Evolutionary conservation across 176 grass and related monocot genomes (phyloP).

Genomic region (Triticum monococcum): DNA sequence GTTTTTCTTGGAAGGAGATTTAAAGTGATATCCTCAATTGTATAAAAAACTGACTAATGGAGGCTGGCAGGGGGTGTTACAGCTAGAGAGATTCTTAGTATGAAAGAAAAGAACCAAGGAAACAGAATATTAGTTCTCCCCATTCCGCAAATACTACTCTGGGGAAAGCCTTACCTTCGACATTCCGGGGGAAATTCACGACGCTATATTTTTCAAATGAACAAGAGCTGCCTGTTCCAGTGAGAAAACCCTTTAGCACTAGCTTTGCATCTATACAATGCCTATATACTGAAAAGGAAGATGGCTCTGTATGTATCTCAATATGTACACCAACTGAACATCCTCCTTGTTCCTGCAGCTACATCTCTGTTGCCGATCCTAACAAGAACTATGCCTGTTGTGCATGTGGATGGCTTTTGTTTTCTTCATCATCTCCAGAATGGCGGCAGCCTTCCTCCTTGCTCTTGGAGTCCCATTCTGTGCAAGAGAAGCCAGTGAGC

Average conservation of each 20-base stretch:
- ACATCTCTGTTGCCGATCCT: slow-evolving; percentile 20
- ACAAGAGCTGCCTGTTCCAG: neutral
- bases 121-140: neutral
- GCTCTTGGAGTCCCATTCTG: slow-evolving; percentile 66
- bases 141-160: neutral
- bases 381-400: slow-evolving; percentile 68
- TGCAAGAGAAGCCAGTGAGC: slow-evolving; percentile 51
- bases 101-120: neutral
- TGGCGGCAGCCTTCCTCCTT: slow-evolving; percentile 52
- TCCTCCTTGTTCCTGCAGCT: slow-evolving; percentile 17
- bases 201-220: neutral
- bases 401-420: slow-evolving; percentile 42
- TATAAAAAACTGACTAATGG: neutral
- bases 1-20: neutral
- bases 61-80: neutral
- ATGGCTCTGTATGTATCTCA: slow-evolving; percentile 35
- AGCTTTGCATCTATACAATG: slow-evolving; percentile 22
- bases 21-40: neutral
- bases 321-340: slow-evolving; percentile 47
- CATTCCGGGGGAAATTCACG: neutral
- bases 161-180: neutral
- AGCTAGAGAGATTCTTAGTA: neutral
- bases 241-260: slow-evolving; percentile 16
- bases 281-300: slow-evolving; percentile 36
- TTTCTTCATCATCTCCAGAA: slow-evolving; percentile 75